phyloP scores from a whole-genome alignment of 2,329 filamentous ascomycete genomes.

The Colletotrichum paranaense region DNA sequence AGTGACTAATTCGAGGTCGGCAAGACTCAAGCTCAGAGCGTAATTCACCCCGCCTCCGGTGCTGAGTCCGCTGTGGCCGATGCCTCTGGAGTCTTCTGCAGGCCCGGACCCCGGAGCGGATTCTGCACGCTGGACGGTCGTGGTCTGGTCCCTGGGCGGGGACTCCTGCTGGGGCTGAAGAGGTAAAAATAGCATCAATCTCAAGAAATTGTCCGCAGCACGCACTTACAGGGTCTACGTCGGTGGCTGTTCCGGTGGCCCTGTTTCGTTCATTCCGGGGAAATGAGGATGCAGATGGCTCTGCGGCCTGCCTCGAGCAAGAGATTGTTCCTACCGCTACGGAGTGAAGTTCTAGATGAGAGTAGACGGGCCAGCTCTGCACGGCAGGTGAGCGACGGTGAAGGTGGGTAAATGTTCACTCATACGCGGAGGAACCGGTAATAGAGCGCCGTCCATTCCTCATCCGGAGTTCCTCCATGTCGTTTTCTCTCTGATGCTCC shows the following conservation, averaged over 20 bases:
- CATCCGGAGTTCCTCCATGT: neutral
- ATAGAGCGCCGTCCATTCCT: neutral
- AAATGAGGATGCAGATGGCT: neutral
- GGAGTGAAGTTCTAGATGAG: neutral
- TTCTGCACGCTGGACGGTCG: neutral
- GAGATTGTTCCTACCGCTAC: neutral
- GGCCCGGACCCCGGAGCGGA: neutral
- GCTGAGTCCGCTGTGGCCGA: neutral
- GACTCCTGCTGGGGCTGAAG: neutral
- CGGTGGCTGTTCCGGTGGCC: slow-evolving; percentile 11
- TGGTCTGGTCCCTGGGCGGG: neutral
- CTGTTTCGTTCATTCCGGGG: neutral
- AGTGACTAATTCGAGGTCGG: neutral
- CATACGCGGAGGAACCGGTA: neutral
- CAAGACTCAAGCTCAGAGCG: neutral
- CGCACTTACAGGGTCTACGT: neutral
- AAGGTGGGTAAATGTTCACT: neutral
- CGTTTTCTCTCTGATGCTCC: neutral
- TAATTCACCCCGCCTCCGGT: neutral
- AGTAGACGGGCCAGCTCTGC: neutral
- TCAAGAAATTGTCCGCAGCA: slow-evolving; percentile 3
- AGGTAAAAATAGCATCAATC: slow-evolving; percentile 25
- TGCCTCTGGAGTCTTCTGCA: neutral
- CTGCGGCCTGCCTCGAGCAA: neutral
- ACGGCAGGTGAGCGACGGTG: neutral